Percentiles rank a stretch among this genome's conserved stretches.
Evolutionary conservation across 106 monocot species (phyloP).

Genomic region (Dendrobium officinale): DNA sequence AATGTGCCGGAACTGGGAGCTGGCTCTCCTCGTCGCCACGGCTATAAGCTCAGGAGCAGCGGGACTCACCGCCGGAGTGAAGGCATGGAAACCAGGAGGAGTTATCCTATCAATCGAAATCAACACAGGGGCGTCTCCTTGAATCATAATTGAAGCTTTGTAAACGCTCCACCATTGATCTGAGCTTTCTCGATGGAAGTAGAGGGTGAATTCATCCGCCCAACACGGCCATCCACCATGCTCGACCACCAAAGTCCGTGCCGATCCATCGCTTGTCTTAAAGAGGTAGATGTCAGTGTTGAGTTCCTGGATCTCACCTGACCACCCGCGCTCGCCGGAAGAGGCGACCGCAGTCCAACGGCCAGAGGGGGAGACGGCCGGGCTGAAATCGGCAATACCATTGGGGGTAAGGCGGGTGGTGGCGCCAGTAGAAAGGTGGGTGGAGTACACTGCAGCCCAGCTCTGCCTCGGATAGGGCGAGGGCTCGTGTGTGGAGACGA

Average conservation of each 20-base stretch:
- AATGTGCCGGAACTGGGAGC: constrained; percentile 64
- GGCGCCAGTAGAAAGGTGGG: constrained; percentile 34
- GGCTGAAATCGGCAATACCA: constrained; percentile 72
- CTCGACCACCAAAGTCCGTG: constrained; percentile 30
- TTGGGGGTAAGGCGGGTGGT: constrained; percentile 59
- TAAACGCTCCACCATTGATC: constrained; percentile 89
- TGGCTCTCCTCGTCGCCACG: constrained; percentile 62
- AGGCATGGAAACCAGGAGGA: constrained; percentile 80
- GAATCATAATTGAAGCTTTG: constrained; percentile 23
- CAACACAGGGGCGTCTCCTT: not conserved
- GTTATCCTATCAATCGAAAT: constrained; percentile 44
- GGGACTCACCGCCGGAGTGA: constrained; percentile 71
- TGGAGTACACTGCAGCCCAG: constrained; percentile 86
- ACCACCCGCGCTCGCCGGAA: constrained; percentile 29
- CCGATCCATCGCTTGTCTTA: constrained; percentile 55
- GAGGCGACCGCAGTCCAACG: constrained; percentile 89
- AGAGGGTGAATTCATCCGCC: constrained; percentile 58
- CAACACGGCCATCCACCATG: constrained; percentile 86
- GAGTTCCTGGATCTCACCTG: constrained; percentile 62
- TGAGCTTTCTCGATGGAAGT: constrained; percentile 56
- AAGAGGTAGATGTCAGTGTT: constrained; percentile 58
- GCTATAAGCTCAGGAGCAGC: constrained; percentile 45
- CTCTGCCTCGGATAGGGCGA: constrained; percentile 40
- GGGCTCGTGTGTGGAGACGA: constrained; percentile 69
- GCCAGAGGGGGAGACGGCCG: constrained; percentile 79